These are phyloP conservation scores for Staphylotrichum longicolle DNA, from an alignment of 495 filamentous ascomycete genomes.

Conservation along the genomic window DNA sequence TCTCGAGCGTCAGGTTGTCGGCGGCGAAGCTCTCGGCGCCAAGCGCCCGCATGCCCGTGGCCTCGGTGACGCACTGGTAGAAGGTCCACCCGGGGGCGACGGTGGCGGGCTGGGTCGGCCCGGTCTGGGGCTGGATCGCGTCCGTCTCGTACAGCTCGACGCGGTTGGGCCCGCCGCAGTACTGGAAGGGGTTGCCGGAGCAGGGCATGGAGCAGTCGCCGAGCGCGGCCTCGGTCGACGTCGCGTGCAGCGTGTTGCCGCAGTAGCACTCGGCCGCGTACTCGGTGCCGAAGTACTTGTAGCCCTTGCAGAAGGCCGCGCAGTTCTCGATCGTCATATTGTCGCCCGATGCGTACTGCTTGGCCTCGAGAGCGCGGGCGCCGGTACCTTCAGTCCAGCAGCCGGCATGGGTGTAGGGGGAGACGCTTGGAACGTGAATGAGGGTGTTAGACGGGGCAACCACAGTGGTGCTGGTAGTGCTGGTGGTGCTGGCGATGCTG, in stretches of 20 bases:
- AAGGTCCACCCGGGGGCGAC: slow-evolving; percentile 29
- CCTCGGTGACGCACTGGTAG: slow-evolving; percentile 43
- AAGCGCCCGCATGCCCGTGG: slow-evolving; percentile 30
- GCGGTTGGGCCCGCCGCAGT: slow-evolving; percentile 43
- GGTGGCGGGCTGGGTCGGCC: slow-evolving; percentile 27
- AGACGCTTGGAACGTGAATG: slow-evolving; percentile 34
- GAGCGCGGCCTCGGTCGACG: slow-evolving; percentile 26
- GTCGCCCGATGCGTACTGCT: slow-evolving; percentile 35
- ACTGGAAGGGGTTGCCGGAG: slow-evolving; percentile 39
- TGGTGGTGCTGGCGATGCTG: too few relatives aligned
- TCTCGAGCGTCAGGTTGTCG: slow-evolving; percentile 40
- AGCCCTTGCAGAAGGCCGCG: slow-evolving; percentile 44
- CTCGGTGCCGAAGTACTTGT: slow-evolving; percentile 48
- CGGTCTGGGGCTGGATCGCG: background rate
- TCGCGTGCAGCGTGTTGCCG: slow-evolving; percentile 36
- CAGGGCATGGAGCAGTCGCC: slow-evolving; percentile 44
- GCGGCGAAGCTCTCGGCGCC: slow-evolving; percentile 13
- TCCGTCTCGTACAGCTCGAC: slow-evolving; percentile 38
- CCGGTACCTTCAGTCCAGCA: slow-evolving; percentile 48
- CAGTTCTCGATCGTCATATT: slow-evolving; percentile 49
- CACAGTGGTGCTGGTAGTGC: slow-evolving; percentile 13
- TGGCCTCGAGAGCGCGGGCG: slow-evolving; percentile 36
- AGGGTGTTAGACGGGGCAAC: slow-evolving; percentile 34
- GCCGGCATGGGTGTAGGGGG: slow-evolving; percentile 41
- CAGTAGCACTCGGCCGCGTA: slow-evolving; percentile 52